Evolutionary conservation across 371 early-diverging fungal species (phyloP).

Genomic region (Blakeslea trispora): DNA sequence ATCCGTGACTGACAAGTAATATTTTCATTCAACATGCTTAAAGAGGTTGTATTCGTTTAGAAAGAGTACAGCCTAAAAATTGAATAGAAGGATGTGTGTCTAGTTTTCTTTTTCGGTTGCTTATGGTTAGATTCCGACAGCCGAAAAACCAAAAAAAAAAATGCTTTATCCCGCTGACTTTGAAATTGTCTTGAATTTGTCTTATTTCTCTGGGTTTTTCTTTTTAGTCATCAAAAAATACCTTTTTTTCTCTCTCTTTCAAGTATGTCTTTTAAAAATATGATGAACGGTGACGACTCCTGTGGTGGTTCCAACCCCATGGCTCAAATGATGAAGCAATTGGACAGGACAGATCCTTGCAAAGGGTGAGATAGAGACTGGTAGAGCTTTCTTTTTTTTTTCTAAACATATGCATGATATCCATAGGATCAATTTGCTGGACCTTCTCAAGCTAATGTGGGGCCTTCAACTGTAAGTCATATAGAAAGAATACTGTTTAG

Average conservation of each 20-base stretch:
- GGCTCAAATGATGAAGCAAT: conserved; percentile 62
- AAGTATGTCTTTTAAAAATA: conserved; percentile 29
- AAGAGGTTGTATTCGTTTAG: no score
- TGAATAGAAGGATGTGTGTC: no score
- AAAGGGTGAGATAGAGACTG: conserved; percentile 57
- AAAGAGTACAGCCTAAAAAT: no score
- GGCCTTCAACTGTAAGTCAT: conserved; percentile 39
- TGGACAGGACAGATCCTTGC: conserved; percentile 51
- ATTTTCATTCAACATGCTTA: no score
- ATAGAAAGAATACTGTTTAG: not conserved
- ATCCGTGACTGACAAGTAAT: no score
- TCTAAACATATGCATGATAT: not conserved
- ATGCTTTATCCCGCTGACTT: no score
- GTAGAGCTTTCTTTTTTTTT: no score
- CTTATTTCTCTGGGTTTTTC: conserved; percentile 68
- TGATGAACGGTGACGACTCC: conserved; percentile 56
- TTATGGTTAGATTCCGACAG: no score
- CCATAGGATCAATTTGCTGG: conserved; percentile 43
- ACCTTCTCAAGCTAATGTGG: conserved; percentile 31
- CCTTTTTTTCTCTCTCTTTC: conserved; percentile 17
- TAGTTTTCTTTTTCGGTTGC: no score
- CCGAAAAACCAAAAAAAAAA: no score
- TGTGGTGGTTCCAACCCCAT: conserved; percentile 60
- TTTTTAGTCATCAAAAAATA: conserved; percentile 33
- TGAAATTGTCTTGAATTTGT: conserved; percentile 41